Conservation (phyloP, 495 filamentous ascomycete species). For the Lentithecium fluviatile region DNA sequence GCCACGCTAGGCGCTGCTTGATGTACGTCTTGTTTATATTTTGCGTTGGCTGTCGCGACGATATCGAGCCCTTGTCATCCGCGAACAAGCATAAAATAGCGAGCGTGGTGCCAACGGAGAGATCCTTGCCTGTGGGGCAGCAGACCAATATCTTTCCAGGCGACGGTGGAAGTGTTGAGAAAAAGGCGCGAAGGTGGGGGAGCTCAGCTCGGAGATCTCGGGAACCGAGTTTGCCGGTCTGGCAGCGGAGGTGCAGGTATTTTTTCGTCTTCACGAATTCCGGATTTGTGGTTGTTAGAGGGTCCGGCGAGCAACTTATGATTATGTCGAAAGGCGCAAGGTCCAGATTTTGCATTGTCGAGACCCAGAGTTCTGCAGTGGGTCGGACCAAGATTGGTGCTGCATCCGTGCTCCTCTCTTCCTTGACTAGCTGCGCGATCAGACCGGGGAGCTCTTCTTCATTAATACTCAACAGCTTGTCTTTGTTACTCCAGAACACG, state of each 20-base stretch:
- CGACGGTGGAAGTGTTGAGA: conserved; percentile 8
- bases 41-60: conserved; percentile 9
- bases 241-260: conserved; percentile 63
- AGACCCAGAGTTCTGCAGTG: conserved; percentile 38
- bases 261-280: conserved; percentile 29
- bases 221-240: conserved; percentile 68
- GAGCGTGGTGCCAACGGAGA: conserved; percentile 63
- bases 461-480: conserved; percentile 53
- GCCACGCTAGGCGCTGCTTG: conserved; percentile 70
- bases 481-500: conserved; percentile 72
- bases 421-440: conserved; percentile 55
- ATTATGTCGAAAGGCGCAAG: conserved; percentile 35
- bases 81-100: conserved; percentile 63
- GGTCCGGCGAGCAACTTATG: conserved; percentile 38
- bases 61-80: conserved; percentile 50
- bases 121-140: conserved; percentile 63
- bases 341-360: conserved; percentile 29
- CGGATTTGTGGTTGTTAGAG: conserved; percentile 4
- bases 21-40: conserved; percentile 72
- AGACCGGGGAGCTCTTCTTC: conserved; percentile 66
- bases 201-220: conserved; percentile 69
- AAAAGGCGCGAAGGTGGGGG: conserved; percentile 55
- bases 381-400: conserved; percentile 37
- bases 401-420: conserved; percentile 18
- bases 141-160: conserved; percentile 53